Evolutionary conservation across 1,139 yeast genomes (phyloP).

Genomic region (Hemisphaericaspora lyxosophila): DNA sequence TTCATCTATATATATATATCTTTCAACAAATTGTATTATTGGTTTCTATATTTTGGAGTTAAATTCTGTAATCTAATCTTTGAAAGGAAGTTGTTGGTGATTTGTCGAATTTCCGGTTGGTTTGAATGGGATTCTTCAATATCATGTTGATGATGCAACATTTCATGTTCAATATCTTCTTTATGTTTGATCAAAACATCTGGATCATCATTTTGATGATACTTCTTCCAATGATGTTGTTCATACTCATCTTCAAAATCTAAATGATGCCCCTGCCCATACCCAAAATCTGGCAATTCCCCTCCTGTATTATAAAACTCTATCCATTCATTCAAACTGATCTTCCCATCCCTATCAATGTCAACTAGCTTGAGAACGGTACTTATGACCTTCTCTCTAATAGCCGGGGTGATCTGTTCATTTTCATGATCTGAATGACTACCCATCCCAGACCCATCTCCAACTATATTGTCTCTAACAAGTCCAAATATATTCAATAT

Average conservation of each 20-base stretch:
- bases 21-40: neutral
- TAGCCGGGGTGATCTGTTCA: constrained; percentile 52
- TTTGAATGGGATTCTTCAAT: constrained; percentile 68
- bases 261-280: constrained; percentile 96
- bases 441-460: constrained; percentile 92
- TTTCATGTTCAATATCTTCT: constrained; percentile 88
- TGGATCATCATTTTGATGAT: constrained; percentile 80
- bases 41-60: constrained; percentile 29
- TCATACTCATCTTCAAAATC: constrained; percentile 94
- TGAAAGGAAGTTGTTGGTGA: constrained; percentile 29
- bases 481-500: constrained; percentile 82
- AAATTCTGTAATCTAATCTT: constrained; percentile 39
- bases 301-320: constrained; percentile 63
- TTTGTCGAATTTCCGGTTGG: constrained; percentile 41
- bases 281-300: constrained; percentile 86
- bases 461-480: constrained; percentile 67
- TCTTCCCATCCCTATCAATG: constrained; percentile 60
- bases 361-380: constrained; percentile 64
- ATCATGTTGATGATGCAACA: constrained; percentile 83
- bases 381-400: constrained; percentile 55
- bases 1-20: neutral
- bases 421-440: constrained; percentile 57
- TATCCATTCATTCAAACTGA: constrained; percentile 71
- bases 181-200: constrained; percentile 76
- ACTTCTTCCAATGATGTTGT: constrained; percentile 90